These are phyloP conservation scores for Pythium insidiosum DNA, from an alignment of 352 stramenopile genomes.

Conservation along the genomic window DNA sequence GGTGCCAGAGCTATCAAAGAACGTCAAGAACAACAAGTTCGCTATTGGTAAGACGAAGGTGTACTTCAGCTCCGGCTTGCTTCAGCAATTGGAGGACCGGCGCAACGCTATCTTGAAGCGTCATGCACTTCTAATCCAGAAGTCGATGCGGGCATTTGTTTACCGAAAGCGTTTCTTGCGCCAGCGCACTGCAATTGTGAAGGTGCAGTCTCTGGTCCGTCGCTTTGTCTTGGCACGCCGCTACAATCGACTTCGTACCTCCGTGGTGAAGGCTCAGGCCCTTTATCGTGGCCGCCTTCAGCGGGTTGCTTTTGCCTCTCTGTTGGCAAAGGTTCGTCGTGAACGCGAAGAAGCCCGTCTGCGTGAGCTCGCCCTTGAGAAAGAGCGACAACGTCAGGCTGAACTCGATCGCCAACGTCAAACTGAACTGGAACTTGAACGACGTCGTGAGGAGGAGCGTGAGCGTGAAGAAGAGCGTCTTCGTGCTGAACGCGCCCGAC, in stretches of 20 bases:
- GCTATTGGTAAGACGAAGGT: slow-evolving; percentile 75
- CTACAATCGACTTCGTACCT: slow-evolving; percentile 34
- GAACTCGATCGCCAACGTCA: slow-evolving; percentile 7
- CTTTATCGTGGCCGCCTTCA: slow-evolving; percentile 48
- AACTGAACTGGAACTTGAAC: slow-evolving; percentile 7
- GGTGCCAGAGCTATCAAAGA: slow-evolving; percentile 42
- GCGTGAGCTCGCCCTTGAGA: slow-evolving; percentile 9
- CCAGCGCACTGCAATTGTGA: slow-evolving; percentile 31
- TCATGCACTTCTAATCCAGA: slow-evolving; percentile 69
- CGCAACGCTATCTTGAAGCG: slow-evolving; percentile 68
- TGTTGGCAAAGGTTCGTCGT: slow-evolving; percentile 35
- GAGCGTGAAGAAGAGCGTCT: slow-evolving; percentile 10
- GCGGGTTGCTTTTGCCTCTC: slow-evolving; percentile 36
- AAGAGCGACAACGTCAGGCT: slow-evolving; percentile 7
- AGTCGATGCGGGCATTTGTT: slow-evolving; percentile 55
- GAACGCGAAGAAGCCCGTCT: slow-evolving; percentile 26
- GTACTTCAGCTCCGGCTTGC: slow-evolving; percentile 83
- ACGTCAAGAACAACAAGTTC: slow-evolving; percentile 73
- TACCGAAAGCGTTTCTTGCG: slow-evolving; percentile 46
- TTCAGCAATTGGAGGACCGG: slow-evolving; percentile 88
- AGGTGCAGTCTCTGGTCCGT: slow-evolving; percentile 43
- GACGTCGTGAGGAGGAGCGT: slow-evolving; percentile 26
- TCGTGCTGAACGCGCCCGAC: slow-evolving; percentile 4
- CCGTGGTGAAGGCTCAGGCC: slow-evolving; percentile 49
- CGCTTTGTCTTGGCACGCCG: slow-evolving; percentile 25